Conservation (phyloP, 148 eudicot genomes). For the Spergularia bocconei region DNA sequence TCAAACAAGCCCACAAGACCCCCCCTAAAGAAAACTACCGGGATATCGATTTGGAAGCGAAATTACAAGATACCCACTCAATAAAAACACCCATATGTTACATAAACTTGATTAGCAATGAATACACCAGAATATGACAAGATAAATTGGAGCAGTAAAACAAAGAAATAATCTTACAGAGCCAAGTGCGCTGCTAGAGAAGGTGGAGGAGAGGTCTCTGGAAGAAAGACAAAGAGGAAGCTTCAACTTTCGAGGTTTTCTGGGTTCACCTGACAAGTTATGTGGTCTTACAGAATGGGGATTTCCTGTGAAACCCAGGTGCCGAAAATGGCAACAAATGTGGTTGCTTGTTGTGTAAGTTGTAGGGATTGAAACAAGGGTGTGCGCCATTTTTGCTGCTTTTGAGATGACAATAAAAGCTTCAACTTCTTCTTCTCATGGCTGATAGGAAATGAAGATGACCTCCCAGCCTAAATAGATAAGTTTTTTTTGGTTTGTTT, state of each 20-base stretch:
- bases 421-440: no score
- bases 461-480: no score
- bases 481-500: no score
- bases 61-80: no score
- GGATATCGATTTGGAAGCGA: no score
- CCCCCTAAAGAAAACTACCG: neutral
- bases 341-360: conserved; percentile 9
- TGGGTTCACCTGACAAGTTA: neutral
- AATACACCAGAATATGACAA: neutral
- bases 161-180: conserved; percentile 36
- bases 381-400: conserved; percentile 24
- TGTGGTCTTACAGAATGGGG: neutral
- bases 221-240: conserved; percentile 9
- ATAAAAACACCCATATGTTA: no score
- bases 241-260: conserved; percentile 1
- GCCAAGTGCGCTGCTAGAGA: conserved; percentile 46
- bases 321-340: neutral
- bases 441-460: no score
- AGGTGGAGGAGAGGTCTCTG: conserved; percentile 25
- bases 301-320: conserved; percentile 11
- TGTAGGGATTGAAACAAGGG: conserved; percentile 14
- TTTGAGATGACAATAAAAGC: no score
- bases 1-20: neutral
- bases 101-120: no score
- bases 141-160: neutral